Evolutionary conservation across 139 green algal species (phyloP), one percentile per base, ranked within the genome.

Genomic region (Mychonastes homosphaera): DNA sequence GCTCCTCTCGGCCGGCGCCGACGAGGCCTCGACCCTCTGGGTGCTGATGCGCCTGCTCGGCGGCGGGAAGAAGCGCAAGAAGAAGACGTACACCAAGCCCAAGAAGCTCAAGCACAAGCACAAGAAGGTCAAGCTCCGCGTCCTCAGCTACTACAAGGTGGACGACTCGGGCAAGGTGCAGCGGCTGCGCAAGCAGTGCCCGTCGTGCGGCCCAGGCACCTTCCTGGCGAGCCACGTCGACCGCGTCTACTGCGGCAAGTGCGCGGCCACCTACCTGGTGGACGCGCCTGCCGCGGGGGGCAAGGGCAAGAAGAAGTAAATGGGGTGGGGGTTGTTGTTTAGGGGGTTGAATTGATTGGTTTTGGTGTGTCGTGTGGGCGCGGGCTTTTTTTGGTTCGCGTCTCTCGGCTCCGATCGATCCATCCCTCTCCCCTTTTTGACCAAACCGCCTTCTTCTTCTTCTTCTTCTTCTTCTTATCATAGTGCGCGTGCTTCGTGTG

Each of bases 101-200:
- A 98, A 98, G 88, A 98, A 98, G 91, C 72, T 85, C 68, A 97
- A 97, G 89, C 91, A 98, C 86, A 94, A 94, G 87, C 89, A 96
- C 85, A 96, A 95, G 82, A 95, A 96, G 85, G 84, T 95, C 56
- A 95, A 91, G 76, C 78, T 93, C n/a, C 63, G 78, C 27, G 75
- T 89, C 63, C 78, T 88, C 30, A 85, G 85, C 75, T 83, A 82
- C 70, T 88, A 85, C 77, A 87, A 84, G 72, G 79, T 98, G 45
- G 90, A 96, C 72, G 91, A 95, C 72, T 84, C 72, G 21, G 90
- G 90, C 76, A 98, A 97, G 87, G 91, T 98, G 47, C 76, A 91
- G 71, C 85, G 91, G 55, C 76, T 96, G 63, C 82, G 86, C 72
- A 97, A 97, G 89, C 80, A 91, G 62, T 98, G 89, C 87, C 89